Evolutionary conservation across 2,329 filamentous ascomycete species (phyloP), one percentile per base, ranked within the genome.

Genomic region (Elsinoe australis): DNA sequence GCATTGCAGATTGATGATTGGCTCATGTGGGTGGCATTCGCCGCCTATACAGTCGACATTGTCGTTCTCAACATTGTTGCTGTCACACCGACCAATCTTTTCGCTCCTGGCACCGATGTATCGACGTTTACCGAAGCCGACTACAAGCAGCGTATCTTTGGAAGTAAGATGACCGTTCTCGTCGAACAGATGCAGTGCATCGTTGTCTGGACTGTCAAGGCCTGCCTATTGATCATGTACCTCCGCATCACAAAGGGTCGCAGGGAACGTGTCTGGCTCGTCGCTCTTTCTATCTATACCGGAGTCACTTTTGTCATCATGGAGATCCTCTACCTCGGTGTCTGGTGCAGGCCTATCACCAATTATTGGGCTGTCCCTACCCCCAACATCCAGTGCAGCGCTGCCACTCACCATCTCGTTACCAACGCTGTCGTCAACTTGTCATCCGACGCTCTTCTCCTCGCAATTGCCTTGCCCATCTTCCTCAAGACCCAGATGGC

Each of bases 1-100:
- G 65, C 65, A 5, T 68, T 78, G 12, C 72, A 76, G 54, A 56
- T 71, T 21, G 78, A 80, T 54, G 78, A 81, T 56, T 78, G 71
- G 56, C 63, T 76, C 18, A 80, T 80, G 75, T 34, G 73, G 6
- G 64, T 78, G 49, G 70, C 72, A 5, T 63, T 73, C 52, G 64
- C 63, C 9, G 64, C 64, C 39, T 74, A 79, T 50, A 74, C 72
- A 24, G 64, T 65, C 4, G 65, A 77, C 17, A 67, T 80, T 19
- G 67, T 69, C 9, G 64, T 66, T 12, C 65, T 70, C 53, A 72
- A 72, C 55, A 64, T 65, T 35, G 68, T 71, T 49, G 58, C 63
- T 6, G 59, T 64, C 47, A 59, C 61, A 2, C 60, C 61, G 17
- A 69, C 66, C 4, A 72, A 72, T 42, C 65, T 73, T 0, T 56